These are phyloP conservation scores for Primulina tabacum DNA, from an alignment of 257 asterid genomes.

Conservation along the genomic window DNA sequence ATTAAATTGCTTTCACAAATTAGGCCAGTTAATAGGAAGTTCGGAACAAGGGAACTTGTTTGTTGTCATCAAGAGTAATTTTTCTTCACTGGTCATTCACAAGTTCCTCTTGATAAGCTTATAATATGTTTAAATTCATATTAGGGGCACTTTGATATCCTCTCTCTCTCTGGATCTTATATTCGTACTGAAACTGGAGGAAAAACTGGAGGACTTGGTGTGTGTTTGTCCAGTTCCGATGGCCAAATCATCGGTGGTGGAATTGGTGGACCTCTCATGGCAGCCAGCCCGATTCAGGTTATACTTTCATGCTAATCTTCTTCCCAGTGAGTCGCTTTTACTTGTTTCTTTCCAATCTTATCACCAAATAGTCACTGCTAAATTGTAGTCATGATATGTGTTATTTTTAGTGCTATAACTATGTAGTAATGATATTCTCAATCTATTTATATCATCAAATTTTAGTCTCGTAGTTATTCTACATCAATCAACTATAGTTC, in stretches of 20 bases:
- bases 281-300: conserved; percentile 66
- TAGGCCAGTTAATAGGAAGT: background rate
- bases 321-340: background rate
- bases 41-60: conserved; percentile 1
- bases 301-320: conserved; percentile 3
- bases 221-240: conserved; percentile 50
- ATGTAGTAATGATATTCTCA: background rate
- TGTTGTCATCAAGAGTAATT: background rate
- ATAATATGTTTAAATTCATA: conserved; percentile 8
- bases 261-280: conserved; percentile 61
- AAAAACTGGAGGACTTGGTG: conserved; percentile 54
- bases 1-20: background rate
- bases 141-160: conserved; percentile 60
- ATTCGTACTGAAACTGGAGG: conserved; percentile 53
- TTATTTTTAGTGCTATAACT: background rate
- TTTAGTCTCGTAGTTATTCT: background rate
- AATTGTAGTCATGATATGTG: background rate
- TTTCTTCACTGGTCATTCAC: background rate
- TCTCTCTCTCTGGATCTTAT: conserved; percentile 57
- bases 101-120: background rate
- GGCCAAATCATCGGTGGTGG: conserved; percentile 75
- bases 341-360: background rate
- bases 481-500: background rate
- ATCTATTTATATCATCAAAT: background rate
- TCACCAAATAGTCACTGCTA: background rate